Percentiles rank a stretch among this genome's conserved stretches.
Evolutionary conservation across 768 basidiomycete genomes (phyloP).

Genomic region (Phlegmacium glaucopus): DNA sequence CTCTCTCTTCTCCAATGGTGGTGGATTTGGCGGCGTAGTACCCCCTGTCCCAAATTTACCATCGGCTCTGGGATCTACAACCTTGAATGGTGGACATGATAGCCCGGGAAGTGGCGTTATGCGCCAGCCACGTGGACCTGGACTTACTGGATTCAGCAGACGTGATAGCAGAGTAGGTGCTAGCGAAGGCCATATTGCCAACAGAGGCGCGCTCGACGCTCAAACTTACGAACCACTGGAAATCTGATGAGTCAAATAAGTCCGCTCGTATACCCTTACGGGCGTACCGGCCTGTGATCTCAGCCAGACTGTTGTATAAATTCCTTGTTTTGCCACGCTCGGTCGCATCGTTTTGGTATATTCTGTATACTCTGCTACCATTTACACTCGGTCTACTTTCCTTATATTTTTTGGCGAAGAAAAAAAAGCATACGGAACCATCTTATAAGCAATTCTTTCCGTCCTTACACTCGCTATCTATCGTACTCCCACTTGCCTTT

Average conservation of each 20-base stretch:
- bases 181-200: constrained; percentile 39
- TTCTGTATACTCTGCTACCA: constrained; percentile 28
- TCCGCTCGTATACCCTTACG: constrained; percentile 42
- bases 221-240: constrained; percentile 86
- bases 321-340: constrained; percentile 12
- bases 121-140: constrained; percentile 84
- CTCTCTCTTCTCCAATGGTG: constrained; percentile 62
- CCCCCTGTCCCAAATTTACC: constrained; percentile 84
- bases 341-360: constrained; percentile 20
- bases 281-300: constrained; percentile 34
- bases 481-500: constrained; percentile 31
- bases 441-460: constrained; percentile 22
- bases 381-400: constrained; percentile 30
- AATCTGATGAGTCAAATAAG: constrained; percentile 52
- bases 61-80: constrained; percentile 42
- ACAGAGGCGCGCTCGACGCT: constrained; percentile 74
- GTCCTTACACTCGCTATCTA: constrained; percentile 26
- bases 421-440: constrained; percentile 33
- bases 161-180: constrained; percentile 56
- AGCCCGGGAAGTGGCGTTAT: constrained; percentile 53
- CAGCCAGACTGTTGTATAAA: constrained; percentile 8
- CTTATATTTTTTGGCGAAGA: constrained; percentile 24
- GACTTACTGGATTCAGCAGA: constrained; percentile 66
- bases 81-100: constrained; percentile 44
- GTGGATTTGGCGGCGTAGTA: constrained; percentile 43